A percentile compares a stretch with the other conserved stretches of the same genome.
Evolutionary conservation across 306 rosid genomes (phyloP).

Genomic region (Glycine latifolia): DNA sequence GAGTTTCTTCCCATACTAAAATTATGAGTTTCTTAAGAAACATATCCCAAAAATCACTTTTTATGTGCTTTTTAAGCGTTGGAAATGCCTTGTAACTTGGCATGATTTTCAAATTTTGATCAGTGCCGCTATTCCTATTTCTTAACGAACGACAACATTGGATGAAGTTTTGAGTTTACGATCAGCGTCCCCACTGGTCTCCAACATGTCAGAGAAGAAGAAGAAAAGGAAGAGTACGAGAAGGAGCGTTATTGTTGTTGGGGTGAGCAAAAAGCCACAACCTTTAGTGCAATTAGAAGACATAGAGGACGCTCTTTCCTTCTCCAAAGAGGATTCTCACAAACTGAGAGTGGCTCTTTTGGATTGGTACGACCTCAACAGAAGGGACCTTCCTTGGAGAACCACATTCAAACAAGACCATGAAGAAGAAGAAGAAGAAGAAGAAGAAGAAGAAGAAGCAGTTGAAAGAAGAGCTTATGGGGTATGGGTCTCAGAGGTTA

Average conservation of each 20-base stretch:
- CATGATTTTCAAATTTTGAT: no score
- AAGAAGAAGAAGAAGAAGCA: conserved; percentile 37
- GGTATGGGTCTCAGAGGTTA: conserved; percentile 92
- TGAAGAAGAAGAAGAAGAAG: no score
- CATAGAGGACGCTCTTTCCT: conserved; percentile 65
- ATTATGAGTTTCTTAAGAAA: no score
- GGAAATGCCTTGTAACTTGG: no score
- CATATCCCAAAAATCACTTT: no score
- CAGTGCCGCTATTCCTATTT: no score
- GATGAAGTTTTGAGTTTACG: neutral
- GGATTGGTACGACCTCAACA: conserved; percentile 78
- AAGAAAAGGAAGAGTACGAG: neutral
- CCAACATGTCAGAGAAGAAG: conserved; percentile 48
- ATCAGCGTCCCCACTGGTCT: neutral
- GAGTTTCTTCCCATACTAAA: no score
- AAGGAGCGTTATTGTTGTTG: neutral
- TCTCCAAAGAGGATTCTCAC: conserved; percentile 58
- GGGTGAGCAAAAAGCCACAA: conserved; percentile 17
- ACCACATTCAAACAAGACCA: conserved; percentile 10
- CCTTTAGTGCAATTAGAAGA: conserved; percentile 52
- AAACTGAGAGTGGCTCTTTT: conserved; percentile 61
- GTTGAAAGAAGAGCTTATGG: conserved; percentile 69
- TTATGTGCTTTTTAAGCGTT: no score
- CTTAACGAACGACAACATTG: no score
- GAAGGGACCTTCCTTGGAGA: conserved; percentile 91